Evolutionary conservation across 2,329 filamentous ascomycete genomes (phyloP), one percentile per base, ranked within the genome.

Genomic region (Pseudopithomyces chartarum): DNA sequence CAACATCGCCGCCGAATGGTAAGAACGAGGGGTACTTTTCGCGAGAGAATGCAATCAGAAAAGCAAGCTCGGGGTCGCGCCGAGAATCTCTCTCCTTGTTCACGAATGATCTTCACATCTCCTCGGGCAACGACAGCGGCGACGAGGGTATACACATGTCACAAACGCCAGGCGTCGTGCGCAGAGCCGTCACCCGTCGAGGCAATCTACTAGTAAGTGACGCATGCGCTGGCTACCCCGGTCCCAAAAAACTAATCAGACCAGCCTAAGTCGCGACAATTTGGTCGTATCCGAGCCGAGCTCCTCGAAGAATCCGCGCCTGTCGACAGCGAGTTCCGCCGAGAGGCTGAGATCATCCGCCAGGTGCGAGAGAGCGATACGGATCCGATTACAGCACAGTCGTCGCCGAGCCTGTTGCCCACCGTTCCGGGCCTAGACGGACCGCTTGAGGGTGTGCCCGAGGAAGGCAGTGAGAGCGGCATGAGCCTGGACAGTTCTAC

Each of bases 261-360:
- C 3, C 64, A 96, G 91, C 95, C 96, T 12, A 99, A 98, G 81
- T 95, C 94, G 0, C 96, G 97, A 78, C 92, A 90, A 0, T 99
- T 99, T 75, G 92, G 93, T 5, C 89, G 95, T 11, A 97, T 99
- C 63, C 87, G 91, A 59, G 95, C 94, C 8, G 92, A 92, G 3
- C 83, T 99, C 0, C 83, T 91, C 55, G 95, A 99, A 78, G 95
- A 99, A 78, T 85, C 86, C 15, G 87, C 92, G 0, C 95, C 95
- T 0, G 82, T 96, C 10, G 95, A 99, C 67, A 89, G 90, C 40
- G 95, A 99, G 75, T 87, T 92, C 55, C 88, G 90, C 51, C 89
- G 92, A 38, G 95, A 99, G 80, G 92, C 94, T 36, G 94, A 98
- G 76, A 95, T 98, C 5, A 92, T 99, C 60, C 90, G 92, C 49